These are phyloP conservation scores for Magnusiomyces tetraspermus DNA, from an alignment of 1,139 yeast genomes.

Conservation along the genomic window DNA sequence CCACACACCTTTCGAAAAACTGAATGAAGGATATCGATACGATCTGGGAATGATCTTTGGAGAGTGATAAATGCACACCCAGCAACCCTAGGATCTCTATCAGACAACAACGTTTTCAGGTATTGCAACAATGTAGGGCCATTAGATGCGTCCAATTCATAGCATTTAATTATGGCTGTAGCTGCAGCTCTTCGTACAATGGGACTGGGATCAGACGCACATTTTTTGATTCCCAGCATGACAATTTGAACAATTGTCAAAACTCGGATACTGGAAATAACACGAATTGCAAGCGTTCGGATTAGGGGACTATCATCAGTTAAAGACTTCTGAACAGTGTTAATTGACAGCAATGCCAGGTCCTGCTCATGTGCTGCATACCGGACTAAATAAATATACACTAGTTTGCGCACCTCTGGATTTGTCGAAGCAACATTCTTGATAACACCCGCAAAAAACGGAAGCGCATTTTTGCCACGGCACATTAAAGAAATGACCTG, in stretches of 20 bases:
- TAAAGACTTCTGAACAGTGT: slow-evolving; percentile 79
- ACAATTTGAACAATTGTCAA: slow-evolving; percentile 75
- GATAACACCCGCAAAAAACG: slow-evolving; percentile 78
- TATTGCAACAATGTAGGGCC: slow-evolving; percentile 41
- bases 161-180: slow-evolving; percentile 62
- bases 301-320: slow-evolving; percentile 58
- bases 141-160: slow-evolving; percentile 36
- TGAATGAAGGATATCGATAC: slow-evolving; percentile 61
- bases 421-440: slow-evolving; percentile 74
- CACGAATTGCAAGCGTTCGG: slow-evolving; percentile 67
- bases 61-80: slow-evolving; percentile 58
- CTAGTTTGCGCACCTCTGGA: slow-evolving; percentile 62
- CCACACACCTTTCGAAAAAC: slow-evolving; percentile 55
- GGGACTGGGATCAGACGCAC: slow-evolving; percentile 63
- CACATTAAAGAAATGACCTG: slow-evolving; percentile 55
- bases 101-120: slow-evolving; percentile 49
- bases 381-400: slow-evolving; percentile 62
- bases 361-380: slow-evolving; percentile 85
- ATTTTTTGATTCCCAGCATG: slow-evolving; percentile 59
- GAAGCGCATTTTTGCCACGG: slow-evolving; percentile 50
- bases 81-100: slow-evolving; percentile 56
- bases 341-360: slow-evolving; percentile 76
- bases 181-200: slow-evolving; percentile 75
- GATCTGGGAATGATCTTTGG: slow-evolving; percentile 45
- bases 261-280: slow-evolving; percentile 71